Evolutionary conservation across 352 stramenopile species (phyloP), one percentile per base, ranked within the genome.

Genomic region (Pythium apleroticum): DNA sequence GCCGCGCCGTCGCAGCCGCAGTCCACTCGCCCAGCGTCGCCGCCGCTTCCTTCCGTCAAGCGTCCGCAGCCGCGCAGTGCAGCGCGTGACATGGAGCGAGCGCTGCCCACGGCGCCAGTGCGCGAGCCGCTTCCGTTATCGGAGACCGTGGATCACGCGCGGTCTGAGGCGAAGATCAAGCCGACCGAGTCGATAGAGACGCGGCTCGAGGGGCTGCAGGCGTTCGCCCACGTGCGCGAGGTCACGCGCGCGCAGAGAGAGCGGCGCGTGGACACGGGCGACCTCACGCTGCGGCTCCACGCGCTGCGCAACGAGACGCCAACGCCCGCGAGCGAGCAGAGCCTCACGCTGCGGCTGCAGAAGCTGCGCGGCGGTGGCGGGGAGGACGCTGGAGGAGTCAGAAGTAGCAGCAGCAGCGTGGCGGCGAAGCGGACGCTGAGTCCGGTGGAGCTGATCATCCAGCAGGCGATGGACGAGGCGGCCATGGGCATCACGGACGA

Each of bases 391-490:
- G 27, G 17, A 43, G 52, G 24, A 10, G 43, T 30, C 14, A 27
- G 31, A 19, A 46, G 49, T 28, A 72, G 74, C 52, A 73, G 48
- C 30, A 57, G 66, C 75, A 78, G 11, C 39, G 24, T 49, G 37
- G 52, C 10, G 12, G 22, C 17, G 31, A 25, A 22, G 5, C 7
- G 30, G 27, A 31, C 22, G 41, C 37, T 66, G 30, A 71, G 52
- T 45, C 39, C 49, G 3, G 65, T 71, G 35, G 72, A 83, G 25
- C 64, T 68, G 19, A 78, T 91, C 56, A 78, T 91, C 56, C 76
- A 80, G 50, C 79, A 88, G 54, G 79, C 76, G 31, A 70, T 77
- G 46, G 83, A 91, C 25, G 83, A 91, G 52, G 71, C 90, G 25
- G 71, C 72, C 9, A 59, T 91, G 15, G 78, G 80, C 27, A 74